Evolutionary conservation across 345 rosid genomes (phyloP), one percentile per base, ranked within the genome.

Genomic region (Eucalyptus albens): DNA sequence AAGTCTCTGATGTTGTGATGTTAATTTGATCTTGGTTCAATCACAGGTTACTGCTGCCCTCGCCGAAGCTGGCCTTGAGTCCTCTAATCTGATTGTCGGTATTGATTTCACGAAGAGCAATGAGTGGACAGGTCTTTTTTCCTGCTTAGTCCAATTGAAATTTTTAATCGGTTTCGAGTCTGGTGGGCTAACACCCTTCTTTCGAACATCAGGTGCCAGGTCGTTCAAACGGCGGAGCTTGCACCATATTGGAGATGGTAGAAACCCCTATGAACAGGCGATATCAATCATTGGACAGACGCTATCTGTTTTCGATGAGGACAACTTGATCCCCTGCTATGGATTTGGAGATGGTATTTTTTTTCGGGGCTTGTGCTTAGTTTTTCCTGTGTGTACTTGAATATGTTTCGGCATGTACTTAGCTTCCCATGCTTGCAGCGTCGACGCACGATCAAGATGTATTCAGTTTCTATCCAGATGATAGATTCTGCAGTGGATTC

Each of bases 61-160:
- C 44, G 88, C 96, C 37, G 94, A 96, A 86, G 95, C 99, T 77
- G 99, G 99, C 62, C 93, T 97, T n/a, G 99, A 97, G 93, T 97
- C 99, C 50, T 96, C 99, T 56, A 97, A 97, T 92, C 94, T 97
- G 83, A 97, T 97, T 31, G 98, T 97, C 69, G 99, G 98, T 88
- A 95, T 97, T 89, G 99, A 97, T 93, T 95, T 97, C 92, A 97
- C 99, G 5, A 97, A 97, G 93, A 97, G 99, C 95, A 97, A 97
- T 12, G 99, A 97, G 60, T 97, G 99, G 99, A 97, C 99, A 92
- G 99, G 99, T 77, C 47, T 96, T 89, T 37, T 51, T 55, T 88
- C 80, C 86, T 24, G 7, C 27, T 87, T 19, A 31, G 11, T 87
- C 40, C 31, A 21, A 17, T 87, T 9, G 29, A 53, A 26, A 27